Evolutionary conservation across 192 early-diverging fungal genomes (phyloP), one percentile per base, ranked within the genome.

Genomic region (Entomortierella lignicola): DNA sequence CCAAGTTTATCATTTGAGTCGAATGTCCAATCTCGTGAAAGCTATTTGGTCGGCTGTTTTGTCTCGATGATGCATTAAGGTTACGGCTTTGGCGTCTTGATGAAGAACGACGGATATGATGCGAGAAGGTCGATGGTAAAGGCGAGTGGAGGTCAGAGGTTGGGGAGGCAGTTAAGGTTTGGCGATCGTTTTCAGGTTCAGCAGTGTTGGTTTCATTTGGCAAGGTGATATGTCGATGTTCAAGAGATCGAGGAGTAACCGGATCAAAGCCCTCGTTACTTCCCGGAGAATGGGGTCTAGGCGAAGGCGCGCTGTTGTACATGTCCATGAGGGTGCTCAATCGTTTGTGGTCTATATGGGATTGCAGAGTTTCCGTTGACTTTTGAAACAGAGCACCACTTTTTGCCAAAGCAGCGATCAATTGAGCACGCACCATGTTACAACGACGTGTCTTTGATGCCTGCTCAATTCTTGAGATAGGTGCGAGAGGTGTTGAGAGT

Each of bases 401-500:
- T 20, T 81, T 77, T 57, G 69, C 69, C 11, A 89, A 60, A 10
- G 83, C 62, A 11, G 50, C 63, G 17, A 81, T 75, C 12, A 89
- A 34, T n/a, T 74, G 77, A 11, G 79, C 75, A n/a, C 89, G 82
- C 8, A 89, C 66, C 15, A 69, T 63, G 27, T 75, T 66, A 57
- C 89, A 90, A 21, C 84, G 80, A n/a, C 85, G 84, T 26, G 70
- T 71, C 21, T 86, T 86, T 2, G 82, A 83, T 25, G 69, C 80
- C 54, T 89, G 87, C 55, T 90, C 89, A 21, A 90, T 90, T n/a
- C 89, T 84, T 21, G 86, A 83, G 26, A 89, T 88, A 2, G 89
- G 89, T 12, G 88, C 81, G 1, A 89, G 83, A 2, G 88, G 89
- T 1, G 85, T 86, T 0, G 88, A 86, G 25, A 90, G 67, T 55